phyloP scores from a whole-genome alignment of 176 grass and related monocot genomes.

The Ampelocalamus luodianensis region DNA sequence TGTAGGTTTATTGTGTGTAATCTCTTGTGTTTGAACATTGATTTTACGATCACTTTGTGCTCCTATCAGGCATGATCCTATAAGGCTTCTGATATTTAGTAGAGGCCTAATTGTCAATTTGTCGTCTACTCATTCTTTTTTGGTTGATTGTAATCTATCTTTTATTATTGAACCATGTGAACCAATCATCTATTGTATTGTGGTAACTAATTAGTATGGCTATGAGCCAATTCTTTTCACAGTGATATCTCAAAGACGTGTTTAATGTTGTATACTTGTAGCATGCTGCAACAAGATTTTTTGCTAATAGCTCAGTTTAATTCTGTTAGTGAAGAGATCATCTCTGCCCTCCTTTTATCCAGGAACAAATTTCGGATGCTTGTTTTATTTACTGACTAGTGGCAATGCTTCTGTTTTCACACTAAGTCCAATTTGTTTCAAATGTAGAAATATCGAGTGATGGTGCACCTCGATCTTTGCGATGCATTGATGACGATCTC shows the following conservation, averaged over 20 bases:
- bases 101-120: not conserved
- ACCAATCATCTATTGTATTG: not conserved
- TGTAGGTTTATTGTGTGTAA: not conserved
- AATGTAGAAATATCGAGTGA: conserved; percentile 86
- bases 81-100: not conserved
- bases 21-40: not conserved
- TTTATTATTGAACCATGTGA: not conserved
- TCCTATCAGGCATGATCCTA: not conserved
- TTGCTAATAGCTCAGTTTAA: not conserved
- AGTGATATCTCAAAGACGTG: not conserved
- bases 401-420: not conserved
- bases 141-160: not conserved
- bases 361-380: not conserved
- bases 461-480: conserved; percentile 59
- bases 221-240: not conserved
- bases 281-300: not conserved
- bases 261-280: conserved; percentile 2
- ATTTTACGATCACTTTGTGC: not conserved
- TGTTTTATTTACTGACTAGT: conserved; percentile 7
- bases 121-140: not conserved
- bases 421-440: conserved; percentile 15
- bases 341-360: not conserved
- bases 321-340: not conserved
- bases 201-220: not conserved
- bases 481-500: conserved; percentile 61